These are phyloP conservation scores for Acanthochlamys bracteata DNA, from an alignment of 106 monocot species.

Conservation along the genomic window DNA sequence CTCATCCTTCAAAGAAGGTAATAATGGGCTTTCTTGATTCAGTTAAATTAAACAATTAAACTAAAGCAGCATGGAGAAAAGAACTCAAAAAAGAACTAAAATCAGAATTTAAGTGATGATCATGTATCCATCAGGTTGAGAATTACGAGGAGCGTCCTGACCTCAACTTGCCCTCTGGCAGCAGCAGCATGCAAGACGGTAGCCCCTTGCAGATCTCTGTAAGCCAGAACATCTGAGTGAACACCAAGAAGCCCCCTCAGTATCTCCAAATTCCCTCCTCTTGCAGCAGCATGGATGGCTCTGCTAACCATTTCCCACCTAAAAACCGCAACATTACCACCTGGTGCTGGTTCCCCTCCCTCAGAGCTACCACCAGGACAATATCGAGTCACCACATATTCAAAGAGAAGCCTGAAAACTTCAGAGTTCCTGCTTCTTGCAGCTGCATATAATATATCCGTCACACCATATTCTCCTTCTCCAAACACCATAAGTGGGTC, in stretches of 20 bases:
- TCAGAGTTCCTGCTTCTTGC: slow-evolving; percentile 55
- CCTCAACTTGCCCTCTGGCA: slow-evolving; percentile 79
- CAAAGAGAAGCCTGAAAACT: slow-evolving; percentile 57
- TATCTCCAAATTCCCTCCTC: slow-evolving; percentile 77
- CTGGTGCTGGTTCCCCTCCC: not conserved
- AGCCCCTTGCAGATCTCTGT: slow-evolving; percentile 60
- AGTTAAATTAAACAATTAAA: too few relatives aligned
- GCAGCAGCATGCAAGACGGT: slow-evolving; percentile 84
- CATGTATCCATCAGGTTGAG: not conserved
- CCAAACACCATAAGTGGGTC: slow-evolving; percentile 75
- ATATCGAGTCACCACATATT: slow-evolving; percentile 25
- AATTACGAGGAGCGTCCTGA: slow-evolving; percentile 14
- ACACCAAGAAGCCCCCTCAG: slow-evolving; percentile 49
- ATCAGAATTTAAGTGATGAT: too few relatives aligned
- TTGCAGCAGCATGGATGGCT: slow-evolving; percentile 70
- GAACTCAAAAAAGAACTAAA: too few relatives aligned
- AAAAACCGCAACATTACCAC: slow-evolving; percentile 23
- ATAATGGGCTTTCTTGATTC: too few relatives aligned
- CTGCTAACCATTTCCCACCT: slow-evolving; percentile 61
- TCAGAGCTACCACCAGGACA: not conserved
- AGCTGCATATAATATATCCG: slow-evolving; percentile 85
- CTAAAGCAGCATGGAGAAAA: too few relatives aligned
- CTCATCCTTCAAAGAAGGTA: too few relatives aligned
- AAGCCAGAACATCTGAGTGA: slow-evolving; percentile 37
- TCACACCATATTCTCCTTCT: slow-evolving; percentile 90